A percentile compares a stretch with the other conserved stretches of the same genome.
These are phyloP conservation scores for Euphorbia celastroides DNA, from an alignment of 441 rosid genomes.

Conservation along the genomic window DNA sequence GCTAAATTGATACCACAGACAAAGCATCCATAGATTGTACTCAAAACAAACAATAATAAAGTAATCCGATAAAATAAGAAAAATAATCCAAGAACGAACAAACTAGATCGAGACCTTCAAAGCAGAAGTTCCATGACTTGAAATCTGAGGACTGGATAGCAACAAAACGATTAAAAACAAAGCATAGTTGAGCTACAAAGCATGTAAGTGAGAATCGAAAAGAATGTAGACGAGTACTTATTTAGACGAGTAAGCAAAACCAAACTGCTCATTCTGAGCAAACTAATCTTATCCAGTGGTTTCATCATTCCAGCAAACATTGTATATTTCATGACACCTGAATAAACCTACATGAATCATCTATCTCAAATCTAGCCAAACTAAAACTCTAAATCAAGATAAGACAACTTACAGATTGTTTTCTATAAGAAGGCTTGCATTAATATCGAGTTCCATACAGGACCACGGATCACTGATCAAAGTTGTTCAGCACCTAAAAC, in stretches of 20 bases:
- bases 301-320: background rate
- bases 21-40: too few relatives aligned
- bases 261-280: background rate
- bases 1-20: background rate
- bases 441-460: conserved; percentile 62
- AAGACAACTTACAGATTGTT: conserved; percentile 6
- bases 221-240: too few relatives aligned
- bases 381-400: background rate
- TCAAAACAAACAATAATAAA: too few relatives aligned
- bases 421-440: conserved; percentile 46
- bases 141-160: too few relatives aligned
- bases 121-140: too few relatives aligned
- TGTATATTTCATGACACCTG: background rate
- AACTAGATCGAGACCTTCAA: too few relatives aligned
- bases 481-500: conserved; percentile 76
- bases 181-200: too few relatives aligned
- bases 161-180: too few relatives aligned
- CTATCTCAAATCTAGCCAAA: background rate
- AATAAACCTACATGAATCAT: background rate
- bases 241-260: too few relatives aligned
- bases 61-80: too few relatives aligned
- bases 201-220: too few relatives aligned
- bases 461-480: conserved; percentile 87
- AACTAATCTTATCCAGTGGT: background rate
- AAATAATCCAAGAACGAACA: too few relatives aligned